Percentiles rank a stretch among this genome's conserved stretches.
phyloP scores from a whole-genome alignment of 768 basidiomycete species.

The Gelatoporia subvermispora region DNA sequence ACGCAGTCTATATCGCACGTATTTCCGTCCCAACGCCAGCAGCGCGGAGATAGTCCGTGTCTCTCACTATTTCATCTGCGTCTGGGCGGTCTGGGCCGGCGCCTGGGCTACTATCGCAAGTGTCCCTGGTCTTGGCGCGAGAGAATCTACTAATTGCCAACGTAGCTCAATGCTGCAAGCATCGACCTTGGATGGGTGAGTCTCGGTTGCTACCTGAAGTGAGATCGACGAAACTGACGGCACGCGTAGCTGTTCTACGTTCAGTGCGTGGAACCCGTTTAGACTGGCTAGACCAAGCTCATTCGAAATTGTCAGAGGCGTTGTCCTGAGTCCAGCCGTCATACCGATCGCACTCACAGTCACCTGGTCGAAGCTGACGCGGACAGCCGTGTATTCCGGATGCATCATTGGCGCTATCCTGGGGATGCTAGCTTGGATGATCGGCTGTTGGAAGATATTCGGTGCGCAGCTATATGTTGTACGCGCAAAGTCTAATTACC shows the following conservation, averaged over 20 bases:
- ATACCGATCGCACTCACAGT: constrained; percentile 44
- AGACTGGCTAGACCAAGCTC: neutral
- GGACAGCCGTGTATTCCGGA: constrained; percentile 35
- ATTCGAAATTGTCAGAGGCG: constrained; percentile 31
- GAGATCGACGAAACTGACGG: neutral
- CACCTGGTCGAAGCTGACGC: constrained; percentile 41
- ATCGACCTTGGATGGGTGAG: constrained; percentile 46
- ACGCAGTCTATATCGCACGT: constrained; percentile 28
- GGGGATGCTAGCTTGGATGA: constrained; percentile 48
- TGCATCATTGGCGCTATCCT: constrained; percentile 36
- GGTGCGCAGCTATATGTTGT: constrained; percentile 20
- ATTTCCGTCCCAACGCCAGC: constrained; percentile 26
- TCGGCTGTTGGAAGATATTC: constrained; percentile 46
- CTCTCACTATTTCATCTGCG: constrained; percentile 28
- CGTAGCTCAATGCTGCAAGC: constrained; percentile 37
- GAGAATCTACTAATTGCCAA: neutral
- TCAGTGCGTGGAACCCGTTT: constrained; percentile 29
- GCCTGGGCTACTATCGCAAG: constrained; percentile 31
- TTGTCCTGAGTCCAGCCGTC: constrained; percentile 45
- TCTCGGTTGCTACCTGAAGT: neutral
- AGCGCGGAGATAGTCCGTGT: constrained; percentile 29
- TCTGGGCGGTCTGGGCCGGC: constrained; percentile 35
- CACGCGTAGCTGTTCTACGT: constrained; percentile 35
- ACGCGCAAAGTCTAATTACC: neutral
- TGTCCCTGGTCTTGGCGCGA: neutral